A percentile compares a stretch with the other conserved stretches of the same genome.
Evolutionary conservation across 257 asterid species (phyloP).

Genomic region (Marsdenia floribunda): DNA sequence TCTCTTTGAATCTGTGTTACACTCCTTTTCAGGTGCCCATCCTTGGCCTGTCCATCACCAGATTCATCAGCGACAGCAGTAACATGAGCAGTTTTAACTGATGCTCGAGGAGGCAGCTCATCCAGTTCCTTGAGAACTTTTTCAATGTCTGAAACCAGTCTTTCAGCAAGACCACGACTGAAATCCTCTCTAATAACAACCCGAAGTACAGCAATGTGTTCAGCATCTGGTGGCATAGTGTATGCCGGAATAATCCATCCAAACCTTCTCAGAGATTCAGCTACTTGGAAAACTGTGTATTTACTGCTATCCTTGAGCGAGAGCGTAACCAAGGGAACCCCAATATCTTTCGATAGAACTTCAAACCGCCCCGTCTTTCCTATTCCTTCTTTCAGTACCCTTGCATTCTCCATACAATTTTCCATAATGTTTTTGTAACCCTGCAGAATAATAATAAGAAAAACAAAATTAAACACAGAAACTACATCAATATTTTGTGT

Average conservation of each 20-base stretch:
- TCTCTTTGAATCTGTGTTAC: conserved; percentile 27
- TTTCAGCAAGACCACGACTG: conserved; percentile 53
- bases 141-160: conserved; percentile 46
- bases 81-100: conserved; percentile 28
- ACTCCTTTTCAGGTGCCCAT: conserved; percentile 16
- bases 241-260: conserved; percentile 88
- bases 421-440: conserved; percentile 66
- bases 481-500: not conserved
- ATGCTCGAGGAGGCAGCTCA: conserved; percentile 29
- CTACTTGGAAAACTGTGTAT: conserved; percentile 54
- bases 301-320: conserved; percentile 58
- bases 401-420: conserved; percentile 50
- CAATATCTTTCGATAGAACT: conserved; percentile 57
- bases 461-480: not conserved
- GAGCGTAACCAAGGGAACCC: conserved; percentile 67
- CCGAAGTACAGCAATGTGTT: conserved; percentile 53
- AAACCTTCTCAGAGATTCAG: conserved; percentile 63
- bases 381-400: conserved; percentile 47
- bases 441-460: conserved; percentile 12
- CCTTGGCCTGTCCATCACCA: conserved; percentile 9
- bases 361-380: conserved; percentile 44
- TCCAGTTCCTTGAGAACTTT: conserved; percentile 56
- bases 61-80: conserved; percentile 20
- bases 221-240: conserved; percentile 72
- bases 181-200: conserved; percentile 69